Percentiles rank a stretch among this genome's conserved stretches.
phyloP scores from a whole-genome alignment of 768 basidiomycete species.

The Boletus pseudopeckii region DNA sequence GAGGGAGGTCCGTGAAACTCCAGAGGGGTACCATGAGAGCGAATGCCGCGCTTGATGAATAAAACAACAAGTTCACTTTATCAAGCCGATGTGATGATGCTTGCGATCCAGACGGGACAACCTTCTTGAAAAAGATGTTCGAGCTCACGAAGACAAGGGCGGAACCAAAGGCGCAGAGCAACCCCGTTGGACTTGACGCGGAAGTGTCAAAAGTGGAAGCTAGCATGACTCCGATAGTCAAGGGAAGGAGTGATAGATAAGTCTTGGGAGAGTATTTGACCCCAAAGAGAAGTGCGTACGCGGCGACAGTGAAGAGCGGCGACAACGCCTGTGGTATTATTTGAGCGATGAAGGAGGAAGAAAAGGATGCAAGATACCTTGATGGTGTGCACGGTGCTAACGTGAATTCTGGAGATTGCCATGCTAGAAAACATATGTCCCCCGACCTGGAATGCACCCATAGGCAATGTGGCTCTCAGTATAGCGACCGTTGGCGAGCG shows the following conservation, averaged over 20 bases:
- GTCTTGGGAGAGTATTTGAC: constrained; percentile 92
- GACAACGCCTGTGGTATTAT: constrained; percentile 72
- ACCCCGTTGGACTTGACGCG: constrained; percentile 76
- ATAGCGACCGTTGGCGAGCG: constrained; percentile 72
- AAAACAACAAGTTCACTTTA: constrained; percentile 94
- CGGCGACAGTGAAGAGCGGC: constrained; percentile 93
- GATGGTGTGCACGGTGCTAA: constrained; percentile 98
- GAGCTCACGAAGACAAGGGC: constrained; percentile 96
- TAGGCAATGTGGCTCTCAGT: constrained; percentile 77
- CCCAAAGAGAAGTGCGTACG: constrained; percentile 89
- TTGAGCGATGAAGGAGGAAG: constrained; percentile 2
- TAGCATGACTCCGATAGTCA: constrained; percentile 96
- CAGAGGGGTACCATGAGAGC: constrained; percentile 95
- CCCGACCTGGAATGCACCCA: constrained; percentile 97
- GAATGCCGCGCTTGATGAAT: constrained; percentile 93
- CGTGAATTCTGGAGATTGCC: constrained; percentile 93
- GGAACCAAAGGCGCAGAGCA: constrained; percentile 96
- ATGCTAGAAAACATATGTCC: constrained; percentile 98
- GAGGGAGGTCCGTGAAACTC: constrained; percentile 81
- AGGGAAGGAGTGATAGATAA: constrained; percentile 89
- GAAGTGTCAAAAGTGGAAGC: constrained; percentile 93
- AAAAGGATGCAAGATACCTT: constrained; percentile 57
- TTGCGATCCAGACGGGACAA: constrained; percentile 69
- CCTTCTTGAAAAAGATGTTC: constrained; percentile 99
- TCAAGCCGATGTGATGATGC: constrained; percentile 75